Evolutionary conservation across 2,329 filamentous ascomycete species (phyloP), one percentile per base, ranked within the genome.

Genomic region (Phyllachora maydis): DNA sequence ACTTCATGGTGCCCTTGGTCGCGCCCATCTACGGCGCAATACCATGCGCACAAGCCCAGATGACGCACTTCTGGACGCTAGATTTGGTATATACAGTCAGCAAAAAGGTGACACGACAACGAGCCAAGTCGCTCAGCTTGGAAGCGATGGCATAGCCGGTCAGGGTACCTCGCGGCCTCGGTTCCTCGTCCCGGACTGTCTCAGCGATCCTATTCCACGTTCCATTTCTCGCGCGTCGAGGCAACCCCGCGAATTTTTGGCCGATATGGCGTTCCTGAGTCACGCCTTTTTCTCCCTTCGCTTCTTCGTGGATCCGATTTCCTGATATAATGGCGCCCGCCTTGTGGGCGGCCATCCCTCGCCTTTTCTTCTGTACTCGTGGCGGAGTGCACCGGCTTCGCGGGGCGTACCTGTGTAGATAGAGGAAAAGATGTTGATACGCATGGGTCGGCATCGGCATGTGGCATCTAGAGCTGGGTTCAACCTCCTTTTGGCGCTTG

Each of bases 81-180:
- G 56, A 73, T 26, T 41, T 79, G 33, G 66, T 72, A 8, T 79
- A 79, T 44, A 62, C 66, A 0, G 72, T 79, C 36, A 76, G 69
- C 49, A 66, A 69, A 45, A 79, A 78, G 40, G 60, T 66, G 35
- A 62, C 56, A 3, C 47, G 62, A 27, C 52, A 60, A 41, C 46
- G 56, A 32, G 45, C 50, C 16, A 55, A 54, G 28, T 51, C 53
- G 3, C 16, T 6, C 16, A 9, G 16, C 16, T 30, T 52, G 23
- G 47, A 45, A 20, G 45, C 52, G 19, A 50, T 60, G 46, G 56
- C 51, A 34, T 59, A 50, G 36, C 32, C 29, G 30, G 22, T 10
- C 16, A 16, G 25, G 24, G 16, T 26, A 26, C 26, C 29, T 33
- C 13, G 13, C 8, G 25, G 23, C 16, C 22, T 31, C 23, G 22